A percentile compares a stretch with the other conserved stretches of the same genome.
Conservation (phyloP, 78 protist species). For the Isochrysis galbana region DNA sequence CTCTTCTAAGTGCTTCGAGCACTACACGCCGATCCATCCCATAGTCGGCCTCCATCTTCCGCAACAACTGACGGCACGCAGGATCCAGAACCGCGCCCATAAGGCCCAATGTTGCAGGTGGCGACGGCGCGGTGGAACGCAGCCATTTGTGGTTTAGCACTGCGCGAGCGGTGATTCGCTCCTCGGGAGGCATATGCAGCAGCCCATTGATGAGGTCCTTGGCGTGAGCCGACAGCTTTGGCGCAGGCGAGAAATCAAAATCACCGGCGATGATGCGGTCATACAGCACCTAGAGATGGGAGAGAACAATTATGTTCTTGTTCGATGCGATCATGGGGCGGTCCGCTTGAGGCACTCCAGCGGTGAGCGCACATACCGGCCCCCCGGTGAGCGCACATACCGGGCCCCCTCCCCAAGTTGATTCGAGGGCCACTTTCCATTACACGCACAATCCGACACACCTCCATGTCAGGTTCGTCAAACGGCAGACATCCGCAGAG, state of each 20-base stretch:
- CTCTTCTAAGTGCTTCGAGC: background rate
- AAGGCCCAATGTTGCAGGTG: no score
- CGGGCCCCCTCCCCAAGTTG: no score
- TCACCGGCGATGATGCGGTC: background rate
- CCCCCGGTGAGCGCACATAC: no score
- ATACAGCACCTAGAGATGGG: no score
- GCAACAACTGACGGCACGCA: background rate
- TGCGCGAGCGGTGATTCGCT: background rate
- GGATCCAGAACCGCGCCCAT: background rate
- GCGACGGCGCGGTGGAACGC: background rate
- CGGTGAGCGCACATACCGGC: no score
- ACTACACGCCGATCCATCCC: background rate
- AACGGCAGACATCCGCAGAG: slow-evolving; percentile 21
- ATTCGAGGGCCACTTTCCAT: no score
- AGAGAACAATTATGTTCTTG: no score
- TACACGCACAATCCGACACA: no score
- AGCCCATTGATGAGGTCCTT: background rate
- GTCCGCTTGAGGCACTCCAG: no score
- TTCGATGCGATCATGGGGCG: no score
- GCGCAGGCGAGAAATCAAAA: background rate
- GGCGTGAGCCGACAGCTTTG: background rate
- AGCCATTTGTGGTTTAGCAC: background rate
- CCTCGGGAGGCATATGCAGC: background rate
- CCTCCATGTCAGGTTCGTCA: background rate
- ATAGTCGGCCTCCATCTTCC: background rate